Conservation (phyloP, 2,329 filamentous ascomycete genomes). For the Penicillium sp. region DNA sequence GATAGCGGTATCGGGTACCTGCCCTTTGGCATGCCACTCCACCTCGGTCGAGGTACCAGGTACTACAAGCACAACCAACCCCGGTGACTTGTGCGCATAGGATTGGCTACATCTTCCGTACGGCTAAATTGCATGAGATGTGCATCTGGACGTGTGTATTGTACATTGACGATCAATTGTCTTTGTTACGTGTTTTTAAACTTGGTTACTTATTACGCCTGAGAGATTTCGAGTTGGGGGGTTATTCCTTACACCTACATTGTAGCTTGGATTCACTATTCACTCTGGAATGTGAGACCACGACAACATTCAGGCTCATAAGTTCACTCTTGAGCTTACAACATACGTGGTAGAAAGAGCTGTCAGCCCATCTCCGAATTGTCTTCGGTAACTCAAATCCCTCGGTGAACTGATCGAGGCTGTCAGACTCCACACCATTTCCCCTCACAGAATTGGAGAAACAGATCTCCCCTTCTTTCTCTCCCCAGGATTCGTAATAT, state of each 20-base stretch:
- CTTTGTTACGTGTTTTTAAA: too few species aligned
- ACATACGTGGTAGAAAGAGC: too few species aligned
- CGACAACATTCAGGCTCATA: neutral
- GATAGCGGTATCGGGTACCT: constrained; percentile 23
- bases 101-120: constrained; percentile 14
- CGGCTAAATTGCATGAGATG: neutral
- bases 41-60: constrained; percentile 12
- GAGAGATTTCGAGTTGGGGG: too few species aligned
- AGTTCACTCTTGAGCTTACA: neutral
- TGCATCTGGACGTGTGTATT: too few species aligned
- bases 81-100: neutral
- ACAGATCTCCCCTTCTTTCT: neutral
- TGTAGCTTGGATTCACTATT: neutral
- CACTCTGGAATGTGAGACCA: neutral
- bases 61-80: constrained; percentile 8
- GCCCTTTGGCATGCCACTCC: constrained; percentile 4
- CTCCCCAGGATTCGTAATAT: neutral
- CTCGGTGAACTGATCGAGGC: constrained; percentile 27
- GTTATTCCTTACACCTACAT: too few species aligned
- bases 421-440: constrained; percentile 14
- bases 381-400: constrained; percentile 11
- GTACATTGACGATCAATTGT: too few species aligned
- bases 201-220: too few species aligned
- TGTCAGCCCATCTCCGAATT: constrained; percentile 8
- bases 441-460: constrained; percentile 37